A percentile compares a stretch with the other conserved stretches of the same genome.
Evolutionary conservation across 2,329 filamentous ascomycete species (phyloP).

Genomic region (Colletotrichum paranaense): DNA sequence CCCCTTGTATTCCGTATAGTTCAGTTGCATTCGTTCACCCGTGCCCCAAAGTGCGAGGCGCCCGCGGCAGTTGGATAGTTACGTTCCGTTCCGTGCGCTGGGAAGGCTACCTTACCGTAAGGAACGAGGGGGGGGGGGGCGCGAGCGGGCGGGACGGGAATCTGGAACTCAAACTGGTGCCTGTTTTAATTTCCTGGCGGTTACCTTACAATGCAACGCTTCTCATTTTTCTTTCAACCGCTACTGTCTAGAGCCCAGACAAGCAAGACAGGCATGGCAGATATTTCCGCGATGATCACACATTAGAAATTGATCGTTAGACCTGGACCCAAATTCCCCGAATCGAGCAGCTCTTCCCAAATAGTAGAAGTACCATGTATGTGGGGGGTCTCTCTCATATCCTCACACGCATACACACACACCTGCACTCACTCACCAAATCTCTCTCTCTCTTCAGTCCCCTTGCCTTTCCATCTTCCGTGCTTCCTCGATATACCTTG

Average conservation of each 20-base stretch:
- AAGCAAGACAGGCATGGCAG: too few relatives aligned
- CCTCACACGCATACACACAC: too few relatives aligned
- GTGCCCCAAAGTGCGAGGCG: background rate
- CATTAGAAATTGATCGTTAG: background rate
- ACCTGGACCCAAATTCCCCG: background rate
- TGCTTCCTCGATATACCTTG: background rate
- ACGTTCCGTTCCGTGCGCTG: background rate
- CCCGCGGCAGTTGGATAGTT: background rate
- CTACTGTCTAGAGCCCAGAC: too few relatives aligned
- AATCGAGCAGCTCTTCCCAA: background rate
- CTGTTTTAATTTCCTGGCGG: background rate
- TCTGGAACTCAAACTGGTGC: background rate
- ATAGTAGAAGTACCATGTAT: background rate
- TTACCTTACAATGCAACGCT: background rate
- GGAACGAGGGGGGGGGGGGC: background rate
- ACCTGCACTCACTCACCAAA: too few relatives aligned
- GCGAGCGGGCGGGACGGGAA: background rate
- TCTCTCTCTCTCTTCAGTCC: too few relatives aligned
- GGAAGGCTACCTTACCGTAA: background rate
- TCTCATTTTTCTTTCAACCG: background rate
- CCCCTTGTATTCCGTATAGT: background rate
- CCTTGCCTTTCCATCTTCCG: too few relatives aligned
- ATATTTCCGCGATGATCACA: background rate
- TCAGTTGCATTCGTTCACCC: background rate
- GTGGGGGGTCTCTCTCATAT: background rate